These are phyloP conservation scores for Hamigera avellanea DNA, from an alignment of 495 filamentous ascomycete genomes.

Conservation along the genomic window DNA sequence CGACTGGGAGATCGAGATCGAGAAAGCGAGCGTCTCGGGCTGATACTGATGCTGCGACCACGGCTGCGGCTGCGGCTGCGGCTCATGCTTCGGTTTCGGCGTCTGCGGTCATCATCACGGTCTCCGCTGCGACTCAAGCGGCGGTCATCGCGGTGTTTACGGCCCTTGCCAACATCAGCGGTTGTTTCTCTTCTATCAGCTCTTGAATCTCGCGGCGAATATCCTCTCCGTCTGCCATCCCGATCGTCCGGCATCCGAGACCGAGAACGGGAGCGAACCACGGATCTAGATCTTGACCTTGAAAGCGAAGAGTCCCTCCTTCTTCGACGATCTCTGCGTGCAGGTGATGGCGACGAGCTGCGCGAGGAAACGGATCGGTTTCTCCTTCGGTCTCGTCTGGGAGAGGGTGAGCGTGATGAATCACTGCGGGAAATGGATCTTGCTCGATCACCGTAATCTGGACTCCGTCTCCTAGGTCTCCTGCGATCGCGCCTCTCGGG, in stretches of 20 bases:
- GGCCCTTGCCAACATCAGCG: constrained; percentile 41
- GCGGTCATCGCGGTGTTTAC: constrained; percentile 16
- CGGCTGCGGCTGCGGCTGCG: constrained; percentile 29
- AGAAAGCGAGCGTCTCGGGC: constrained; percentile 17
- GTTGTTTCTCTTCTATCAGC: constrained; percentile 25
- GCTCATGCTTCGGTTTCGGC: constrained; percentile 30
- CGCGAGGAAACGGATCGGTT: constrained; percentile 32
- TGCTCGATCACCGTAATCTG: constrained; percentile 40
- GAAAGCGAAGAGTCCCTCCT: constrained; percentile 21
- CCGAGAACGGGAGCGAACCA: constrained; percentile 37
- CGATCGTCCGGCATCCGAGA: constrained; percentile 13
- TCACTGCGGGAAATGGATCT: constrained; percentile 37
- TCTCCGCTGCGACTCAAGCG: constrained; percentile 26
- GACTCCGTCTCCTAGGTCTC: constrained; percentile 27
- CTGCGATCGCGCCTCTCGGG: constrained; percentile 24
- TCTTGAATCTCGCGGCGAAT: constrained; percentile 30
- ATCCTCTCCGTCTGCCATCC: constrained; percentile 24
- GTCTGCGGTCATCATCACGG: constrained; percentile 19
- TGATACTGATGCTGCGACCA: constrained; percentile 24
- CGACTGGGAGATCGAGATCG: constrained; percentile 21
- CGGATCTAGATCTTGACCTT: constrained; percentile 28
- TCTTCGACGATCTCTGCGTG: constrained; percentile 16
- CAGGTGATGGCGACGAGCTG: constrained; percentile 31
- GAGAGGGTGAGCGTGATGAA: constrained; percentile 50
- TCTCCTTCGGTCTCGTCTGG: constrained; percentile 41